Base-by-base conservation (phyloP, 495 filamentous ascomycete species). In the Aspergillus affinis region DNA sequence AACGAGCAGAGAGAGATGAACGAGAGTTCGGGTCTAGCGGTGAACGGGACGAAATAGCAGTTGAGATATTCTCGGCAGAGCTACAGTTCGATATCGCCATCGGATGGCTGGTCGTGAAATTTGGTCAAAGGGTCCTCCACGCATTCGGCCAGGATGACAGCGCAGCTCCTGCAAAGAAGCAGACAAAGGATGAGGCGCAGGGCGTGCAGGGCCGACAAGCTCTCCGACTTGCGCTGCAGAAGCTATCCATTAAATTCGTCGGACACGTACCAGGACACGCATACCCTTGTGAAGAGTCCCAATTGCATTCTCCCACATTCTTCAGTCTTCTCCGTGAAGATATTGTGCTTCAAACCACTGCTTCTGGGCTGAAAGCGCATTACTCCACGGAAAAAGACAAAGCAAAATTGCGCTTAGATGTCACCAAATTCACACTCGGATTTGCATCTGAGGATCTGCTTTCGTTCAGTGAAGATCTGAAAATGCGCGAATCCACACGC, bases 371-470 rank as follows among this genome's bases (percentile, higher is more conserved):
- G 48, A 66, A 65, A 47, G 58, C 66, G n/a, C 61, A 67, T 9
- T 59, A 74, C n/a, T 66, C 63, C 8, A 19, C 58, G 2, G 51
- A 57, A 41, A 61, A 65, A 12, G 61, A 65, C 26, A 65, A 32
- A 23, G 68, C 62, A 15, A 71, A 65, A 13, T 54, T 79, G 5
- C 63, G 65, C 15, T 60, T 78, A 8, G 53, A 70, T 50, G 66
- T 93, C 3, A 80, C 86, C 46, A 91, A 87, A 60, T 88, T 96
- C 66, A 75, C 69, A 0, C 84, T 97, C 55, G 90, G 89, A 9
- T 91, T 90, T 71, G 81, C 82, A 7, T 81, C 84, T n/a, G 87
- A 88, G 29, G 78, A 86, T 60, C 84, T 96, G 30, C 70, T 96
- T 53, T 89, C 88, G 21, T 97, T 97, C 62, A 84, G 83, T 62